Evolutionary conservation across 1,284 basidiomycete species (phyloP).

Genomic region (Austroboletus niveus): DNA sequence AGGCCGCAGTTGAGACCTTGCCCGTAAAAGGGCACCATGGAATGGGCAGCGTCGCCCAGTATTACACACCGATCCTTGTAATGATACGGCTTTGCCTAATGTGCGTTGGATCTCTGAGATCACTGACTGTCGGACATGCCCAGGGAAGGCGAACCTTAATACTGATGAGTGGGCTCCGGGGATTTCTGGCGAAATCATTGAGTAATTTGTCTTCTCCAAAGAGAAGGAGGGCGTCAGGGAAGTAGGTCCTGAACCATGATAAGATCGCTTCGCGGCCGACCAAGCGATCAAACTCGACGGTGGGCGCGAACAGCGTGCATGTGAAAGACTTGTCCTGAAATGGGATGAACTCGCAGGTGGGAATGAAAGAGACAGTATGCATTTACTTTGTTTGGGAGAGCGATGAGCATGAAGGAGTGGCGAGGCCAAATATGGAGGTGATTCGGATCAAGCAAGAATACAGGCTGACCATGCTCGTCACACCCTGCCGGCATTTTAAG

Average conservation of each 20-base stretch:
- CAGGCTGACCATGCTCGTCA: slow-evolving; percentile 55
- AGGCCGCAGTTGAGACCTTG: slow-evolving; percentile 98
- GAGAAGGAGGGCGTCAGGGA: slow-evolving; percentile 82
- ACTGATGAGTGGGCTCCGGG: slow-evolving; percentile 86
- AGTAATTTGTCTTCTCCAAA: slow-evolving; percentile 81
- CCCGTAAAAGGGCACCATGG: slow-evolving; percentile 98
- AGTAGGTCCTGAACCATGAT: slow-evolving; percentile 81
- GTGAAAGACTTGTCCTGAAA: slow-evolving; percentile 80
- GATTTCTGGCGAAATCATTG: slow-evolving; percentile 78
- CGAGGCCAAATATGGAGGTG: slow-evolving; percentile 99
- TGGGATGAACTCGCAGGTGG: slow-evolving; percentile 24
- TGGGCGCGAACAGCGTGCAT: slow-evolving; percentile 92
- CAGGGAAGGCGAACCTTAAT: slow-evolving; percentile 68
- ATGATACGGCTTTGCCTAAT: slow-evolving; percentile 83
- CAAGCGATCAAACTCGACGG: slow-evolving; percentile 71
- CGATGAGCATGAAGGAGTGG: slow-evolving; percentile 98
- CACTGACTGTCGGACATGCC: slow-evolving; percentile 6
- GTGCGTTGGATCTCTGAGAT: slow-evolving; percentile 25
- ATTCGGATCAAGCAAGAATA: slow-evolving; percentile 87
- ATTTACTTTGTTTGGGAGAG: slow-evolving; percentile 89
- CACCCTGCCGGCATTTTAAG: slow-evolving; percentile 88
- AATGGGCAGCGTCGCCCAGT: slow-evolving; percentile 93
- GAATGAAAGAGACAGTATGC: slow-evolving; percentile 25
- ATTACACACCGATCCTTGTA: slow-evolving; percentile 87
- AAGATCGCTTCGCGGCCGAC: slow-evolving; percentile 58